Evolutionary conservation across 2,329 filamentous ascomycete species (phyloP), one percentile per base, ranked within the genome.

Genomic region (Polychaeton citri): DNA sequence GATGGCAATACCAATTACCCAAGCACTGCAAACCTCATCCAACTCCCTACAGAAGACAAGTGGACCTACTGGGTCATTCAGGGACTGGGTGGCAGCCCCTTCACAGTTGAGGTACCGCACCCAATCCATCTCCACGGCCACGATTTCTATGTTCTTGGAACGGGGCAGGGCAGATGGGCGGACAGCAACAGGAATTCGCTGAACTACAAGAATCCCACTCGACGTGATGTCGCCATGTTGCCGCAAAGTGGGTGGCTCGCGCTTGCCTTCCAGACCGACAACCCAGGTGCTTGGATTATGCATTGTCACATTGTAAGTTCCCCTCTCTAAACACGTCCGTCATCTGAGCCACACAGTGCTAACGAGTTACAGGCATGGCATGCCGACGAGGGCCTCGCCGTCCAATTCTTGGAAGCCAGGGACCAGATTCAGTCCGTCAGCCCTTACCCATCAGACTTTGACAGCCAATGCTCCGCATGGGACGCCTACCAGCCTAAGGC

Each of bases 231-330:
- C 3, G 57, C 59, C 1, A 55, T 61, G 52, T 44, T 64, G 18
- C 52, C 53, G 2, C 46, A 47, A 1, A 46, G 41, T 32, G 61
- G 61, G 1, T 62, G 57, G 47, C 40, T 65, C 30, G 55, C 60
- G 7, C 33, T 65, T 13, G 61, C 61, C 13, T 63, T 62, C 42
- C 44, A 53, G 38, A 57, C 54, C 18, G 57, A 64, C 38, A 65
- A 65, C 39, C 60, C 61, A 1, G 62, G 62, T 5, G 53, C 59
- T 2, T 65, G 62, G 61, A 20, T 62, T 10, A 48, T 61, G 46
- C 60, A 64, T 39, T 63, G 60, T 37, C 60, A 63, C 46, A 61
- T 63, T 38, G 58, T 48, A 34, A 41, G 47, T 45, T 13, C 9
- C 4, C 18, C 26, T 16, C 18, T 30, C 21, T 18, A 12, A 9